Percentiles rank a stretch among this genome's conserved stretches.
Conservation (phyloP, 352 stramenopile genomes). For the Aphanomyces euteiches region DNA sequence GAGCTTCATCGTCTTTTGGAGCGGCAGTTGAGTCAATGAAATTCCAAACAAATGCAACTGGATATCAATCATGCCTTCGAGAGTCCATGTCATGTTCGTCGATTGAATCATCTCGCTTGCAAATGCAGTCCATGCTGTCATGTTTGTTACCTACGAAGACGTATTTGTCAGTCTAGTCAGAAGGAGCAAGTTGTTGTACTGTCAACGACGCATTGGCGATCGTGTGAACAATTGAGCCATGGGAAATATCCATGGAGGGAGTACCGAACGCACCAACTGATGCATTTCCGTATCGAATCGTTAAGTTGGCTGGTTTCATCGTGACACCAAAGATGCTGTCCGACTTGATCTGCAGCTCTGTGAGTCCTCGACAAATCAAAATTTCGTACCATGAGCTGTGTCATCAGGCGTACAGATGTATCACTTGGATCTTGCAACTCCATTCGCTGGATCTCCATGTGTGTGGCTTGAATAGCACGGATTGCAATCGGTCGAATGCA, state of each 20-base stretch:
- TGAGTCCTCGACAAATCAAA: background rate
- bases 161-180: background rate
- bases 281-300: background rate
- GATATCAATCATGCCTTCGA: constrained; percentile 17
- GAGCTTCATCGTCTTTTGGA: constrained; percentile 8
- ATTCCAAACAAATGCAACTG: constrained; percentile 20
- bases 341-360: constrained; percentile 10
- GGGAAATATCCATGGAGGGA: constrained; percentile 25
- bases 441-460: constrained; percentile 24
- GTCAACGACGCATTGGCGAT: constrained; percentile 26
- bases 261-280: constrained; percentile 14
- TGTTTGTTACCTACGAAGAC: constrained; percentile 17
- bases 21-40: background rate
- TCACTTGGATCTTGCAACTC: constrained; percentile 1
- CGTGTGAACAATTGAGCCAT: constrained; percentile 17
- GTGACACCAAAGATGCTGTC: constrained; percentile 22
- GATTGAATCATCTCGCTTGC: constrained; percentile 21
- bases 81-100: constrained; percentile 18
- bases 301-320: constrained; percentile 13
- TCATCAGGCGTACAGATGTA: constrained; percentile 11
- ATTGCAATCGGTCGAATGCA: constrained; percentile 22
- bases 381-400: constrained; percentile 12
- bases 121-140: constrained; percentile 15
- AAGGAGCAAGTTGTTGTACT: background rate
- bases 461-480: constrained; percentile 6